phyloP scores from a whole-genome alignment of 2,329 filamentous ascomycete genomes.

The Venturiaceae sp. region DNA sequence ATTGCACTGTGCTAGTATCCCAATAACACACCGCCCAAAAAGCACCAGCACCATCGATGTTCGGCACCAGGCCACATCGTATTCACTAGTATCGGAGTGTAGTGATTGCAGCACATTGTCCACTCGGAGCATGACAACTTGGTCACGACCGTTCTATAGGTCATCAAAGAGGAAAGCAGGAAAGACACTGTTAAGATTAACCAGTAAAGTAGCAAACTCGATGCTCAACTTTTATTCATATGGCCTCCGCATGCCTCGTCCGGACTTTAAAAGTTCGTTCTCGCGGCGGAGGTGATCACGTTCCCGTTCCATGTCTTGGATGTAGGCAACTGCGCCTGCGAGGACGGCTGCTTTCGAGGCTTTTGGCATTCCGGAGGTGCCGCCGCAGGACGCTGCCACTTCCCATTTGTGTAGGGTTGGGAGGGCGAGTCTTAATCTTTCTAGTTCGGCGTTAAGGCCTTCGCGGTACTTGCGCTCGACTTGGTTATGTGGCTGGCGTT shows the following conservation, averaged over 20 bases:
- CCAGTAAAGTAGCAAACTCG: background rate
- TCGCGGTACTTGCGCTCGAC: slow-evolving; percentile 23
- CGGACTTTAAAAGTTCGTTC: background rate
- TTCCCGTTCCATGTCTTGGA: slow-evolving; percentile 35
- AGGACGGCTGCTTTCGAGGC: slow-evolving; percentile 35
- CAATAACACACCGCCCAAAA: too few species aligned
- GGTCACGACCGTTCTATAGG: background rate
- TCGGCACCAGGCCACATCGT: background rate
- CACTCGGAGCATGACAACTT: background rate
- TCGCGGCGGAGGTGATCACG: background rate
- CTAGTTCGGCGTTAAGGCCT: slow-evolving; percentile 21
- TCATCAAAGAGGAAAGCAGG: too few species aligned
- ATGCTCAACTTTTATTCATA: background rate
- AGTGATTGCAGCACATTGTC: background rate
- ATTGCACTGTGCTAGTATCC: too few species aligned
- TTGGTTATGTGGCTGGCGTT: slow-evolving; percentile 24
- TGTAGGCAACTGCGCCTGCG: slow-evolving; percentile 34
- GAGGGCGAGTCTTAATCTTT: slow-evolving; percentile 19
- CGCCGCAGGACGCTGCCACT: background rate
- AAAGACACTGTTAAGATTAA: too few species aligned
- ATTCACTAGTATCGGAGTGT: background rate
- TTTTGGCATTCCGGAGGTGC: slow-evolving; percentile 26
- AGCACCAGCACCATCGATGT: background rate
- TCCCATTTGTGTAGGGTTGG: slow-evolving; percentile 15
- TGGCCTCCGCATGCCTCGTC: background rate